Percentiles rank a stretch among this genome's conserved stretches.
These are phyloP conservation scores for Cladosporium sp. DNA, from an alignment of 2,329 filamentous ascomycete species.

Conservation along the genomic window DNA sequence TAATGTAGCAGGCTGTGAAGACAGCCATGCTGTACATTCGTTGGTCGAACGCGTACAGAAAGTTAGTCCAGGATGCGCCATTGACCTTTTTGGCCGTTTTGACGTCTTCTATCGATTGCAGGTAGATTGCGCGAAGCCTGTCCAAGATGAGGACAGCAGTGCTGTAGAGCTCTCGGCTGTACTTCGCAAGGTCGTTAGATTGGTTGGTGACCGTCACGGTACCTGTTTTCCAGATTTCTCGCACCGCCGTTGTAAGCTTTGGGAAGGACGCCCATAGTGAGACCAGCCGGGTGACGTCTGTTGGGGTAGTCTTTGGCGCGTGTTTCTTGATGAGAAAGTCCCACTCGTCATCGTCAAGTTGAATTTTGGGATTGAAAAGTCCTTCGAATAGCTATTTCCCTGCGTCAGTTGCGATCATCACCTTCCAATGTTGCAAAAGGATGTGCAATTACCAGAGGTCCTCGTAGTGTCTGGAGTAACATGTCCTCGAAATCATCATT, in stretches of 20 bases:
- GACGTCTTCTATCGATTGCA: not conserved
- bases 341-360: slow-evolving; percentile 7
- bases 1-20: slow-evolving; percentile 1
- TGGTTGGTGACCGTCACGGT: not conserved
- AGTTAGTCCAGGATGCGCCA: not conserved
- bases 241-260: not conserved
- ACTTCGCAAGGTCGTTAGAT: not conserved
- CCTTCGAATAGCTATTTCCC: slow-evolving; percentile 5
- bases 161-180: not conserved
- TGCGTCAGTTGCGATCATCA: not conserved
- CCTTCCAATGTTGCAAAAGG: not conserved
- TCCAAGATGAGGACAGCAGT: not conserved
- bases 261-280: not conserved
- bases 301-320: not conserved
- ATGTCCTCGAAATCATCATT: slow-evolving; percentile 2
- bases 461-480: not conserved
- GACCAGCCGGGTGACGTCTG: not conserved
- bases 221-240: not conserved
- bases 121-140: not conserved
- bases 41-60: not conserved
- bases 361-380: slow-evolving; percentile 13
- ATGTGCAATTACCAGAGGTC: not conserved
- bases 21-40: slow-evolving; percentile 2
- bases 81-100: not conserved
- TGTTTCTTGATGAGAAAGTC: not conserved